phyloP scores from a whole-genome alignment of 352 stramenopile genomes.

The Pythium monospermum region DNA sequence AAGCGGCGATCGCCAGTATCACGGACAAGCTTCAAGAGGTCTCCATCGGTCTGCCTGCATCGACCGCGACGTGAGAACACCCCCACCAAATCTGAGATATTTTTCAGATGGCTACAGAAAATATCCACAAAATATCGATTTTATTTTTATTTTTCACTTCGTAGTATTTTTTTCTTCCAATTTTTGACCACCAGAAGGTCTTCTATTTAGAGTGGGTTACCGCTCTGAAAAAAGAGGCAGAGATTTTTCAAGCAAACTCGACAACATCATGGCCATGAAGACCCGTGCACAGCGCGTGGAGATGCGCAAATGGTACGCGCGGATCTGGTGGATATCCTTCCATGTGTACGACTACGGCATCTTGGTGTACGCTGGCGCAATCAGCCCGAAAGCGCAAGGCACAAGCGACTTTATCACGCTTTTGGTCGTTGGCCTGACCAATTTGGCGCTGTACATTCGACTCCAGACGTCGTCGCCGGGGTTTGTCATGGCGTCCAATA shows the following conservation, averaged over 20 bases:
- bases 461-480: constrained; percentile 64
- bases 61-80: not conserved
- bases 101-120: constrained; percentile 5
- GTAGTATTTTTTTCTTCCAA: too few relatives aligned
- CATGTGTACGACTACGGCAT: constrained; percentile 55
- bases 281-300: constrained; percentile 23
- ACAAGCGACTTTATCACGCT: constrained; percentile 36
- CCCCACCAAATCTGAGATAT: too few relatives aligned
- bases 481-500: constrained; percentile 23
- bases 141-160: too few relatives aligned
- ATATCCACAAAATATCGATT: constrained; percentile 6
- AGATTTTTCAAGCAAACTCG: constrained; percentile 1
- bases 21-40: constrained; percentile 3
- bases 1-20: not conserved
- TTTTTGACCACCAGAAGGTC: not conserved
- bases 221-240: not conserved
- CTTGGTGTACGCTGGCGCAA: constrained; percentile 33
- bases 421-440: constrained; percentile 32
- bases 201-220: not conserved
- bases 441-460: constrained; percentile 37
- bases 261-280: constrained; percentile 6
- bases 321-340: constrained; percentile 60
- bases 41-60: not conserved
- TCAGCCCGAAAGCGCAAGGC: constrained; percentile 27
- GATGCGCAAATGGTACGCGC: constrained; percentile 60